Evolutionary conservation across 1,284 basidiomycete genomes (phyloP), one percentile per base, ranked within the genome.

Genomic region (Blastosporella zonata): DNA sequence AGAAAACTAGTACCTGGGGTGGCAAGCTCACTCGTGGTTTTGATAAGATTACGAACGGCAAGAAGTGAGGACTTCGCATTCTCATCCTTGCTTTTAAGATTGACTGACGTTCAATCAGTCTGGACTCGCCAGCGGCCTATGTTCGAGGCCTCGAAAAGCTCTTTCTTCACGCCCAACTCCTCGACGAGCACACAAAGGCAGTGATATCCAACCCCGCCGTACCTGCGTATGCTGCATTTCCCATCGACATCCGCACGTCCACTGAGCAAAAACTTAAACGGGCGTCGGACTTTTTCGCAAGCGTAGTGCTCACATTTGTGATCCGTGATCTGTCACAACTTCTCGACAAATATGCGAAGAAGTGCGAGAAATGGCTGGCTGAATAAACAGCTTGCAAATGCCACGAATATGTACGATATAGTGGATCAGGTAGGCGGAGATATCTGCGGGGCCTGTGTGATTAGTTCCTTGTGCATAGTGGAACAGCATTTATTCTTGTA

Each of bases 271-370:
- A 85, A 60, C 76, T 98, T 47, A 83, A 79, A 58, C 82, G 87
- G 50, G 77, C 82, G 6, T 92, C 91, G 13, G 92, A 97, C 59
- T 98, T 98, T 67, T 93, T 97, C 57, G 87, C 87, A 5, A 87
- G 79, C 35, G 92, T 97, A 47, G 79, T 99, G 37, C 75, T 97
- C 47, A 90, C 90, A 7, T 97, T 97, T 67, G 90, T 98, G 55
- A 80, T 98, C 60, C 85, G 88, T 41, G 87, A 90, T 64, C 74
- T 90, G 56, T 85, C 87, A 42, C 83, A 83, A 59, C 73, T 97
- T 49, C 75, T 97, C 57, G 95, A 97, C 73, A 94, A 93, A 70
- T 93, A 90, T 65, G 88, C 84, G 56, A 92, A 92, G 75, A 89
- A 89, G 64, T 89, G 87, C 67, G 89, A 90, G 69, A 90, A 90